Conservation (phyloP, 2,329 filamentous ascomycete species). For the Exophiala phaeomuriformis region DNA sequence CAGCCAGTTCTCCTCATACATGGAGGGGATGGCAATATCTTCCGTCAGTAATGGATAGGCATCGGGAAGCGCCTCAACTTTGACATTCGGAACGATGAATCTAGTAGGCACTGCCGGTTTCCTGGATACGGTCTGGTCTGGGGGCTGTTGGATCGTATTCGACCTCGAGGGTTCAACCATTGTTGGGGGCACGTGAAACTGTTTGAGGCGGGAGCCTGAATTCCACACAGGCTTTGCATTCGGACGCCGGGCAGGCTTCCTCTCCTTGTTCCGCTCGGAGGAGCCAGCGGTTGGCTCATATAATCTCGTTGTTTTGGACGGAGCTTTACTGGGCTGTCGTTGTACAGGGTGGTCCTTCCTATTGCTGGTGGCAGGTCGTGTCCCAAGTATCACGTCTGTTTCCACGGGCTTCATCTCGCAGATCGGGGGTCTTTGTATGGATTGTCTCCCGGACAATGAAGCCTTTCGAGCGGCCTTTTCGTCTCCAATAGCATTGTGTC, state of each 20-base stretch:
- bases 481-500: conserved; percentile 17
- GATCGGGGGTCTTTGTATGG: not conserved
- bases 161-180: conserved; percentile 3
- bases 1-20: conserved; percentile 59
- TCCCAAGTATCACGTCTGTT: too few relatives aligned
- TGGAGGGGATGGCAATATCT: conserved; percentile 48
- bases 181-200: not conserved
- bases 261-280: not conserved
- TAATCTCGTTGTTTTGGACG: not conserved
- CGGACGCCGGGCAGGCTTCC: not conserved
- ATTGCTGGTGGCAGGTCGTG: not conserved
- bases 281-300: conserved; percentile 6
- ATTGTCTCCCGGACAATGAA: conserved; percentile 19
- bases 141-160: not conserved
- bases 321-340: not conserved
- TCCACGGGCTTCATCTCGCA: too few relatives aligned
- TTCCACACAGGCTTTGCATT: conserved; percentile 11
- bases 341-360: not conserved
- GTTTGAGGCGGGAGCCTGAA: conserved; percentile 1
- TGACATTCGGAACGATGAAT: conserved; percentile 21
- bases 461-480: not conserved
- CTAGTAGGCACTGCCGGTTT: conserved; percentile 17
- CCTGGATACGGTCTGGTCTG: not conserved
- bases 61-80: conserved; percentile 21
- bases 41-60: conserved; percentile 49